Evolutionary conservation across 208 protist species (phyloP).

Genomic region (Acanthamoeba rhysodes): DNA sequence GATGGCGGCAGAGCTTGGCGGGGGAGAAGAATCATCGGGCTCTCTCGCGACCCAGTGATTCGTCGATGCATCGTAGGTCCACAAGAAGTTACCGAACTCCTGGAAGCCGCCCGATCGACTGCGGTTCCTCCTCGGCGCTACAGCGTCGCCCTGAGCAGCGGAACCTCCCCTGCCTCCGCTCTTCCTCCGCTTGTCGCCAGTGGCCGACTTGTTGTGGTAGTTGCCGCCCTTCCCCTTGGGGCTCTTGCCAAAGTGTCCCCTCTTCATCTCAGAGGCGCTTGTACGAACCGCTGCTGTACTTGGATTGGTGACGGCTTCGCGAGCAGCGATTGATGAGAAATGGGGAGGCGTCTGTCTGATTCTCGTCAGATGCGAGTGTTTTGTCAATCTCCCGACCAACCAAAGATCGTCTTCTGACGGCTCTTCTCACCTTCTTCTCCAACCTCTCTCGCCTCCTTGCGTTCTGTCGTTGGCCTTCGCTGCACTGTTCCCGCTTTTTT

Average conservation of each 20-base stretch:
- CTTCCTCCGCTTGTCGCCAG: not conserved
- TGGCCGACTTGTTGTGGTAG: not conserved
- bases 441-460: not conserved
- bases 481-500: not conserved
- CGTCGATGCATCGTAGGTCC: slow-evolving; percentile 9
- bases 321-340: not conserved
- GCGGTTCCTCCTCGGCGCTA: not conserved
- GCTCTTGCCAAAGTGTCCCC: slow-evolving; percentile 16
- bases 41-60: slow-evolving; percentile 48
- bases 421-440: slow-evolving; percentile 17
- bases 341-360: not conserved
- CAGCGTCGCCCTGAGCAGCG: not conserved
- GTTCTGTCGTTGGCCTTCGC: not conserved
- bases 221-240: slow-evolving; percentile 19
- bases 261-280: not conserved
- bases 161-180: not conserved
- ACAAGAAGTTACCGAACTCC: slow-evolving; percentile 53
- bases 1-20: not conserved
- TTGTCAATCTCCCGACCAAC: not conserved
- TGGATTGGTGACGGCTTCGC: no score
- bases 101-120: slow-evolving; percentile 27
- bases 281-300: no score
- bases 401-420: not conserved
- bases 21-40: not conserved
- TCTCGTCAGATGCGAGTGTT: not conserved